Conservation (phyloP, 352 stramenopile species). For the Discostella stelligera region DNA sequence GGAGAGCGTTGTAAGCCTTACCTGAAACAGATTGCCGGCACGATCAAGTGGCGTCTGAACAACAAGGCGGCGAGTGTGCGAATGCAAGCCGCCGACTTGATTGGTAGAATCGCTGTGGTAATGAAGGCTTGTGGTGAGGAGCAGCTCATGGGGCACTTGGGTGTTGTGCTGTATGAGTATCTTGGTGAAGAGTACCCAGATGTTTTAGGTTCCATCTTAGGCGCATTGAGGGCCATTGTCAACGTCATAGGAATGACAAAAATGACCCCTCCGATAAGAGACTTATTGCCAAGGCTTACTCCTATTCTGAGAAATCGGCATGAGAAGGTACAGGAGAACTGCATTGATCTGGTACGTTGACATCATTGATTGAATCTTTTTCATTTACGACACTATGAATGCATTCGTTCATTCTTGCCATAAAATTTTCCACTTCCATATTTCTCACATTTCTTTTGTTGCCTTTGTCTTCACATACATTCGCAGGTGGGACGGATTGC, state of each 20-base stretch:
- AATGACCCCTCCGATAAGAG: conserved; percentile 98
- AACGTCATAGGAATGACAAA: conserved; percentile 99
- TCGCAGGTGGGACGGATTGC: conserved; percentile 96
- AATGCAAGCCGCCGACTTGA: conserved; percentile 99
- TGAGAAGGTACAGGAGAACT: conserved; percentile 99
- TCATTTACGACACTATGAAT: conserved; percentile 17
- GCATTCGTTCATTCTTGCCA: conserved; percentile 6
- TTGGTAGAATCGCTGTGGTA: conserved; percentile 96
- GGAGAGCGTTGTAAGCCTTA: conserved; percentile 97
- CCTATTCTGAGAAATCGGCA: conserved; percentile 99
- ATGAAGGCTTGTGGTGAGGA: conserved; percentile 99
- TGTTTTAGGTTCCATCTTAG: conserved; percentile 97
- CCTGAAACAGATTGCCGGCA: conserved; percentile 96
- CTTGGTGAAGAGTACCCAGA: conserved; percentile 99
- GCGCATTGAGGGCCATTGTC: conserved; percentile 97
- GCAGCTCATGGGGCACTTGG: conserved; percentile 98
- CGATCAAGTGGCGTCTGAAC: conserved; percentile 99
- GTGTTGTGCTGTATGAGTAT: conserved; percentile 99
- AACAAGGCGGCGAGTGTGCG: conserved; percentile 98
- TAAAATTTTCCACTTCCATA: conserved; percentile 9
- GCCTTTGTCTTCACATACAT: conserved; percentile 6
- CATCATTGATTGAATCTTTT: conserved; percentile 12
- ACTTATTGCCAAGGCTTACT: conserved; percentile 96
- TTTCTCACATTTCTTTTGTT: conserved; percentile 49
- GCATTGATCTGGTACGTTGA: conserved; percentile 88